These are phyloP conservation scores for Leavenworthia alabamica DNA, from an alignment of 345 rosid genomes.

Conservation along the genomic window DNA sequence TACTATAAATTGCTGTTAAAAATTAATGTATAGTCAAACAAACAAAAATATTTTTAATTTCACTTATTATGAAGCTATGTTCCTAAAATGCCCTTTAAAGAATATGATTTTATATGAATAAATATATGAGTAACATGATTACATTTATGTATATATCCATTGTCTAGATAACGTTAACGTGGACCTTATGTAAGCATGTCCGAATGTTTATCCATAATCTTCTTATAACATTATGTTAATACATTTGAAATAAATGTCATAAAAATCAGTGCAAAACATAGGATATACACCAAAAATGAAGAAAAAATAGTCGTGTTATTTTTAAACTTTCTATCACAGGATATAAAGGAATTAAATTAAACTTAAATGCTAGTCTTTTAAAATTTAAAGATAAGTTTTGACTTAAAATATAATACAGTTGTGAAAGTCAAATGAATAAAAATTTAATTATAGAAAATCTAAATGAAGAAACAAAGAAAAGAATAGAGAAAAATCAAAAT, in stretches of 20 bases:
- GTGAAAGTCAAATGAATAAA: too few relatives aligned
- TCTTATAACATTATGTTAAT: too few relatives aligned
- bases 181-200: constrained; percentile 21
- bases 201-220: too few relatives aligned
- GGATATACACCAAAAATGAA: too few relatives aligned
- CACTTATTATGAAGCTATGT: not conserved
- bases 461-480: too few relatives aligned
- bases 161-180: constrained; percentile 5
- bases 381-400: not conserved
- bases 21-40: not conserved
- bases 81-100: constrained; percentile 1
- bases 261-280: too few relatives aligned
- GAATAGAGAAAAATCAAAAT: too few relatives aligned
- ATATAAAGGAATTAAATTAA: not conserved
- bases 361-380: not conserved
- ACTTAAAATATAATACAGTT: too few relatives aligned
- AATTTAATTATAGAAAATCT: too few relatives aligned
- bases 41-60: not conserved
- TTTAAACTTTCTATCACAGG: not conserved
- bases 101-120: not conserved
- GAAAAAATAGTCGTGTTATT: too few relatives aligned
- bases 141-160: not conserved
- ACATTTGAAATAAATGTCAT: too few relatives aligned
- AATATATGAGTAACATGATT: not conserved
- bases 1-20: not conserved